phyloP scores from a whole-genome alignment of 2,329 filamentous ascomycete genomes.

The Fusarium torulosum region DNA sequence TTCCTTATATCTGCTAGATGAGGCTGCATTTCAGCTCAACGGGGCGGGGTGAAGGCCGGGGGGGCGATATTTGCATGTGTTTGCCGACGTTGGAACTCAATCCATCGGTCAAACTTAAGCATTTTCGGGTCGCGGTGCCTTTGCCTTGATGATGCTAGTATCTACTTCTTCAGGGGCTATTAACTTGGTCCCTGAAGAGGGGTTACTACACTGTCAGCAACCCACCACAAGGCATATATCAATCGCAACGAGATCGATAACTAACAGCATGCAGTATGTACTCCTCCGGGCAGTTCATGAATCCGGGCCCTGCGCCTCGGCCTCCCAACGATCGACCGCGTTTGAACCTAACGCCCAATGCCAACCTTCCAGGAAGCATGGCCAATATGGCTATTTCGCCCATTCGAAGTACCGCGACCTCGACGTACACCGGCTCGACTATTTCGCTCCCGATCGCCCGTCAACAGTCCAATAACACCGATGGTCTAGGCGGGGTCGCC shows the following conservation, averaged over 20 bases:
- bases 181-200: not conserved
- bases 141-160: not conserved
- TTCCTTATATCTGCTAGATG: constrained; percentile 10
- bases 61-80: constrained; percentile 1
- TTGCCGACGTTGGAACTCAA: constrained; percentile 3
- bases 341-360: constrained; percentile 81
- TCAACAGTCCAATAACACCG: constrained; percentile 70
- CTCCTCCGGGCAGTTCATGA: constrained; percentile 84
- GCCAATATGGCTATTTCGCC: constrained; percentile 82
- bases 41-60: constrained; percentile 36
- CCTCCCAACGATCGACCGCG: constrained; percentile 87
- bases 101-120: not conserved
- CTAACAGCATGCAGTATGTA: constrained; percentile 62
- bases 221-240: not conserved
- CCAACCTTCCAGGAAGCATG: constrained; percentile 81
- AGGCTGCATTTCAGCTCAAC: constrained; percentile 17
- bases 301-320: constrained; percentile 92
- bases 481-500: constrained; percentile 75
- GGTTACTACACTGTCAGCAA: constrained; percentile 14
- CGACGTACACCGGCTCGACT: constrained; percentile 61
- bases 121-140: not conserved
- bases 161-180: not conserved
- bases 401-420: constrained; percentile 73
- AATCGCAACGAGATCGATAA: constrained; percentile 13
- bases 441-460: constrained; percentile 77